phyloP scores from a whole-genome alignment of 2,329 filamentous ascomycete species.

The Claviceps quebecensis region DNA sequence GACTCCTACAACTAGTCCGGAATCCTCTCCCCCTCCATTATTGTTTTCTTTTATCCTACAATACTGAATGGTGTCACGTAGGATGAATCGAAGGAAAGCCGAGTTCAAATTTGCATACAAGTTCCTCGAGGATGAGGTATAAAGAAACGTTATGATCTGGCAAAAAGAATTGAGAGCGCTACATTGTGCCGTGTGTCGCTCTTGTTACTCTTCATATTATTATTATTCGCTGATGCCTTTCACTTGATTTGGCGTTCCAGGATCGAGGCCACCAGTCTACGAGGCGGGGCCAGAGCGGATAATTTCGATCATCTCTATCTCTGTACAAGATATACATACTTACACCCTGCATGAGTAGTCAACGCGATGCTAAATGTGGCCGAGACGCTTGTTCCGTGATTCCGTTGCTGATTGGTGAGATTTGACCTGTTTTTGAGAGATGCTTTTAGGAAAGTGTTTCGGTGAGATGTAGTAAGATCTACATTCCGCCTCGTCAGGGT shows the following conservation, averaged over 20 bases:
- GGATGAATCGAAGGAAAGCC: conserved; percentile 97
- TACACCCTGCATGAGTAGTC: background rate
- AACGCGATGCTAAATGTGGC: background rate
- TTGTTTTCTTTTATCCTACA: conserved; percentile 1
- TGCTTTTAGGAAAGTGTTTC: background rate
- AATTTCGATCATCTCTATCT: background rate
- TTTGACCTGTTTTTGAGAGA: background rate
- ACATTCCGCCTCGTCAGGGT: background rate
- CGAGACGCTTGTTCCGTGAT: background rate
- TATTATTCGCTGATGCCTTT: background rate
- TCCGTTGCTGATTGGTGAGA: background rate
- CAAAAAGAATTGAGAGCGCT: background rate
- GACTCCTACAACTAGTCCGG: background rate
- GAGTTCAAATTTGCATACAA: conserved; percentile 99
- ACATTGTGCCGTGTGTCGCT: background rate
- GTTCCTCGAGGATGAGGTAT: conserved; percentile 89
- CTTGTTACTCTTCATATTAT: background rate
- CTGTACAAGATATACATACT: background rate
- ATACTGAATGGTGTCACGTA: conserved; percentile 24
- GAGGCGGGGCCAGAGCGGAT: background rate
- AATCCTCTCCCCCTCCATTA: too few species aligned
- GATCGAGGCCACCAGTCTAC: background rate
- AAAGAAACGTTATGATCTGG: background rate
- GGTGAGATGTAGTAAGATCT: background rate
- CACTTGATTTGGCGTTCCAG: conserved; percentile 1